These are phyloP conservation scores for Phytophthora sp. DNA, from an alignment of 352 stramenopile genomes.

Conservation along the genomic window DNA sequence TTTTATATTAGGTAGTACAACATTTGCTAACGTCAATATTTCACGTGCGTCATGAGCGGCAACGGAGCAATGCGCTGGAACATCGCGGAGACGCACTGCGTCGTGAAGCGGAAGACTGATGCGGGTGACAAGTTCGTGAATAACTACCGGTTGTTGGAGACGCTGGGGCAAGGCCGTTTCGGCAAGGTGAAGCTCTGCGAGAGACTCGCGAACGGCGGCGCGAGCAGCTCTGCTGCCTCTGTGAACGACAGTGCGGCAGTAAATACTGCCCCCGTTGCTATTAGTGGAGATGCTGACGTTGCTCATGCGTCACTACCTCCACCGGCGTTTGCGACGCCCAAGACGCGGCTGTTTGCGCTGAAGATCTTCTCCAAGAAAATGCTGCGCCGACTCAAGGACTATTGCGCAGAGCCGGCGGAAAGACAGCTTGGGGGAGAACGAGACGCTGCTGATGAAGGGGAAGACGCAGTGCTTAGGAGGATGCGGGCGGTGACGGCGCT, in stretches of 20 bases:
- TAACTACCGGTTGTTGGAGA: conserved; percentile 79
- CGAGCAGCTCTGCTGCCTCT: conserved; percentile 3
- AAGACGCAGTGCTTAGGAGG: conserved; percentile 17
- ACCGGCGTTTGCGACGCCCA: conserved; percentile 31
- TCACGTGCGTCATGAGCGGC: conserved; percentile 12
- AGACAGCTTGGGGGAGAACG: conserved; percentile 1
- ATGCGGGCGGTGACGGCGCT: conserved; percentile 85
- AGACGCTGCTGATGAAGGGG: not conserved
- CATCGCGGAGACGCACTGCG: conserved; percentile 68
- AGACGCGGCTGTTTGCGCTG: conserved; percentile 67
- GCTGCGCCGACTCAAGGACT: conserved; percentile 82
- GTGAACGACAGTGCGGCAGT: not conserved
- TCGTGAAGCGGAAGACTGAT: conserved; percentile 55
- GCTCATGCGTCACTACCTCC: conserved; percentile 5
- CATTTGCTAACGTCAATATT: not conserved
- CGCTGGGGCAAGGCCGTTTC: conserved; percentile 79
- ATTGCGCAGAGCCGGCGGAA: conserved; percentile 41
- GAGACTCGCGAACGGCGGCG: conserved; percentile 39
- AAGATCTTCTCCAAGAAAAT: conserved; percentile 88
- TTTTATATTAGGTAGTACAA: not conserved
- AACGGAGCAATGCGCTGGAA: conserved; percentile 49
- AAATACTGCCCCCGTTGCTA: not conserved
- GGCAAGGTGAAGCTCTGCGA: conserved; percentile 88
- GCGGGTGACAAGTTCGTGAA: conserved; percentile 73
- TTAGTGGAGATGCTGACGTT: conserved; percentile 1